Base-by-base conservation (phyloP, 305 asterid genomes). In the Fraxinus angustifolia region DNA sequence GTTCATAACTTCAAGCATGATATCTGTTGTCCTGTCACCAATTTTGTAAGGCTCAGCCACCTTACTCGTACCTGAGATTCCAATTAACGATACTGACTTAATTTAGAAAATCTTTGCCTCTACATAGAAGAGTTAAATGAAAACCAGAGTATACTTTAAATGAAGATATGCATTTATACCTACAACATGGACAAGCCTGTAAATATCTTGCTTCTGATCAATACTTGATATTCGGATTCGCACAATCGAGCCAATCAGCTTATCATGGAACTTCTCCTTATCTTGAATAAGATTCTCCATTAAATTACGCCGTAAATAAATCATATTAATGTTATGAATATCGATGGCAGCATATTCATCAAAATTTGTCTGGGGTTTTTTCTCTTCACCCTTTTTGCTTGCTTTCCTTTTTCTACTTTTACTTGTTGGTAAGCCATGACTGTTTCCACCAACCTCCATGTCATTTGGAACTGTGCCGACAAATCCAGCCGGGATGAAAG, bases 151-250 rank as follows among this genome's bases (percentile, higher is more conserved):
- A 28, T 67, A 26, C 8, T 67, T 4, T 38, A 38, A 73, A 82
- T 31, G 42, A 70, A 62, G 53, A 73, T 72, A 80, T 21, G 83
- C 81, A 79, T 56, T 28, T 73, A 77, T 92, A 94, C 98, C 99
- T 85, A 91, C 92, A 85, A 96, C 98, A 90, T 92, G 96, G 82
- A 96, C 99, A 81, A 96, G 96, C 91, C 99, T 89, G 90, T 87
- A 88, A 83, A 94, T 86, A 76, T 96, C 97, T 84, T 89, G 93
- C 88, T 90, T 91, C 91, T 87, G 98, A 86, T 92, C 97, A 83
- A 79, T 85, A 84, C 89, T 85, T 73, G 96, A 87, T 87, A 95
- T 86, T 84, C 87, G 89, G 82, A 96, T 96, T 85, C 98, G 91
- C 75, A 94, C 98, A 84, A 94, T 83, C n/a, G 97, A 89, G 60